Conservation (phyloP, 1,139 yeast genomes). For the Saccharomycopsis hybrid region DNA sequence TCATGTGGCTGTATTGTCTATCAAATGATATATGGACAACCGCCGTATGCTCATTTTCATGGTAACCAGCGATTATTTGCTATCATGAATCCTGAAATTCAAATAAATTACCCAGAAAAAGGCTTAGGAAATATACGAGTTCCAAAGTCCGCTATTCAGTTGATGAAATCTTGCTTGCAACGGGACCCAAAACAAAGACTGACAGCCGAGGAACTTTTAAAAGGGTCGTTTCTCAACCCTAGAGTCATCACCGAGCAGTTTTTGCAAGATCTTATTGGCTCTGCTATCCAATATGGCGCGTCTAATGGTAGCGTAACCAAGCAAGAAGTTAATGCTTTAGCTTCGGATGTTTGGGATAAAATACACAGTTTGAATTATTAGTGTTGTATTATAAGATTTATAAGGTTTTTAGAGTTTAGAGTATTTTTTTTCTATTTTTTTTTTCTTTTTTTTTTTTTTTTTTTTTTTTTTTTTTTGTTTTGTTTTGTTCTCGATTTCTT, state of each 20-base stretch:
- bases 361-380: constrained; percentile 16
- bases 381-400: constrained; percentile 24
- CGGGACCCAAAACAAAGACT: constrained; percentile 68
- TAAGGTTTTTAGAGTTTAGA: constrained; percentile 21
- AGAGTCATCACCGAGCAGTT: constrained; percentile 62
- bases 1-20: constrained; percentile 95
- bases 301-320: constrained; percentile 36
- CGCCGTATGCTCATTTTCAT: constrained; percentile 80
- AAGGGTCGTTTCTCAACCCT: constrained; percentile 61
- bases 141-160: constrained; percentile 62
- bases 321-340: constrained; percentile 39
- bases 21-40: constrained; percentile 90
- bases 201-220: constrained; percentile 57
- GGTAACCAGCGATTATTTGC: constrained; percentile 81
- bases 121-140: constrained; percentile 62
- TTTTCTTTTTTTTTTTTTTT: constrained; percentile 2
- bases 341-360: constrained; percentile 45
- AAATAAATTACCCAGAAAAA: constrained; percentile 57
- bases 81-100: constrained; percentile 80
- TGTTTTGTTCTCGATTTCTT: no score
- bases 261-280: constrained; percentile 64
- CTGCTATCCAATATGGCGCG: constrained; percentile 66
- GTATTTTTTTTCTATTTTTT: background rate
- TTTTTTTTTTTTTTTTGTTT: no score
- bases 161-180: constrained; percentile 65